These are phyloP conservation scores for Ogataea minuta DNA, from an alignment of 805 yeast species.

Conservation along the genomic window DNA sequence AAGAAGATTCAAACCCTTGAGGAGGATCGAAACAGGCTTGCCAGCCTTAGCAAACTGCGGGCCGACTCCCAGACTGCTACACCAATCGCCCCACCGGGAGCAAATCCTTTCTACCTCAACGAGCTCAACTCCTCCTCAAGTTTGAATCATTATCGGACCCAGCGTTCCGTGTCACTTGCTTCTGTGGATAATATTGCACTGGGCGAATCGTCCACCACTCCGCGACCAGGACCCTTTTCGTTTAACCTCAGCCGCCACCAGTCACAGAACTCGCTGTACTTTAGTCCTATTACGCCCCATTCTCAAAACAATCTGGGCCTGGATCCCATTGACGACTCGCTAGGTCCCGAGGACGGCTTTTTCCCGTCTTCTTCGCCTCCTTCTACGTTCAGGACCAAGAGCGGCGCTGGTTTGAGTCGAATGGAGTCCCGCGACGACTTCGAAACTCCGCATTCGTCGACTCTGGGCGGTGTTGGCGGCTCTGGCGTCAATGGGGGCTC, in stretches of 20 bases:
- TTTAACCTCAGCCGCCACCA: slow-evolving; percentile 8
- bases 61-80: slow-evolving; percentile 12
- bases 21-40: slow-evolving; percentile 28
- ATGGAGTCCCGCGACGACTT: slow-evolving; percentile 20
- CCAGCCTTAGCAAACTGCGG: slow-evolving; percentile 17
- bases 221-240: slow-evolving; percentile 26
- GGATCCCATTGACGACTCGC: slow-evolving; percentile 15
- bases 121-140: slow-evolving; percentile 31
- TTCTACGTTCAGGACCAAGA: slow-evolving; percentile 10
- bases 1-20: slow-evolving; percentile 26
- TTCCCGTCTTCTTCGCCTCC: slow-evolving; percentile 22
- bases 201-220: slow-evolving; percentile 51
- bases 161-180: slow-evolving; percentile 26
- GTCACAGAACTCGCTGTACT: slow-evolving; percentile 10
- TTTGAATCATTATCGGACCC: slow-evolving; percentile 19
- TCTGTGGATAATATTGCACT: slow-evolving; percentile 36
- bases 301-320: slow-evolving; percentile 12
- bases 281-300: slow-evolving; percentile 10
- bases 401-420: slow-evolving; percentile 13
- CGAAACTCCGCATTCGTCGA: slow-evolving; percentile 26
- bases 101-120: slow-evolving; percentile 29
- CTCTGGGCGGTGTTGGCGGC: slow-evolving; percentile 22
- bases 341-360: slow-evolving; percentile 15
- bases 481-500: slow-evolving; percentile 17
- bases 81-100: slow-evolving; percentile 3